Evolutionary conservation across 768 basidiomycete species (phyloP).

Genomic region (Suillus paluster): DNA sequence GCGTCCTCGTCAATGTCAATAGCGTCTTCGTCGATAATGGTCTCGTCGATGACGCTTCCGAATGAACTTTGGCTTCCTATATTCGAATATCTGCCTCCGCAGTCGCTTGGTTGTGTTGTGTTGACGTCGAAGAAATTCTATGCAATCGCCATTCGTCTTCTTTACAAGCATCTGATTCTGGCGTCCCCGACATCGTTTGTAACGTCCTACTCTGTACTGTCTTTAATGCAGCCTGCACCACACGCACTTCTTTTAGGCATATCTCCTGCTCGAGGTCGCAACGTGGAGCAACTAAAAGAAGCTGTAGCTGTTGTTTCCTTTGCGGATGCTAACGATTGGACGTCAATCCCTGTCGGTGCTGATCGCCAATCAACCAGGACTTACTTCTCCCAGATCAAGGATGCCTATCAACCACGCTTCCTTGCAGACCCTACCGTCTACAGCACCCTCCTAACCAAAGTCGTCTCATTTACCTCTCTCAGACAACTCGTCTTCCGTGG

Average conservation of each 20-base stretch:
- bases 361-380: conserved; percentile 13
- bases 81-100: conserved; percentile 36
- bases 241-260: conserved; percentile 32
- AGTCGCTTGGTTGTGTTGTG: conserved; percentile 37
- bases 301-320: conserved; percentile 26
- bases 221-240: conserved; percentile 11
- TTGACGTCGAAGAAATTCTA: conserved; percentile 36
- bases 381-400: not conserved
- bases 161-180: conserved; percentile 43
- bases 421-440: conserved; percentile 30
- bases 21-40: not conserved
- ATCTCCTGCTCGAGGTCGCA: conserved; percentile 25
- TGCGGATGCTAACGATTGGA: conserved; percentile 18
- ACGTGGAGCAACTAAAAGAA: conserved; percentile 32
- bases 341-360: conserved; percentile 4
- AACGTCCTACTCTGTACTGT: conserved; percentile 20
- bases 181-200: conserved; percentile 30
- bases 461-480: conserved; percentile 37
- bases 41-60: conserved; percentile 26
- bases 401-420: conserved; percentile 28
- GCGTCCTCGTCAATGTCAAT: not conserved
- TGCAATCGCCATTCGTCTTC: conserved; percentile 29
- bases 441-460: conserved; percentile 25
- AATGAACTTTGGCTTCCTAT: conserved; percentile 45
- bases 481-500: conserved; percentile 41